Evolutionary conservation across 768 basidiomycete genomes (phyloP), one percentile per base, ranked within the genome.

Genomic region (Phlebiopsis gigantea): DNA sequence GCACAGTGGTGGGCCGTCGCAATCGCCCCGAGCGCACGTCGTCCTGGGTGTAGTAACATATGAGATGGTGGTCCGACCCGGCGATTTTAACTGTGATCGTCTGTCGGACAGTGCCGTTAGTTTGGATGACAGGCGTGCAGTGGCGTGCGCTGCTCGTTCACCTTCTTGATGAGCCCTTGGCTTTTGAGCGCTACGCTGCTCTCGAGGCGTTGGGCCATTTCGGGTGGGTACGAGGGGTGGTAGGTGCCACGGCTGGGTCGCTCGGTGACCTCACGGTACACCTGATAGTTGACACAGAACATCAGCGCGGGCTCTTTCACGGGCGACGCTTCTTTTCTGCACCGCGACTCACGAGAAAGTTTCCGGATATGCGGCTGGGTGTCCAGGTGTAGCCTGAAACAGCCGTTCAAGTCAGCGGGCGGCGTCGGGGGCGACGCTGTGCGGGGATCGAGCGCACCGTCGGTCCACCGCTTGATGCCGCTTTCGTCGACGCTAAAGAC

Each of bases 401-500:
- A n/a, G n/a, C n/a, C n/a, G n/a, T n/a, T n/a, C n/a, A 45, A 29
- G 42, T 44, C n/a, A n/a, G n/a, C n/a, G 24, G 17, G 21, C 21
- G 29, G 24, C n/a, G 47, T 30, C 7, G 24, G 25, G 26, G 30
- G n/a, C 10, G 3, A 31, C 29, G 31, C n/a, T 10, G 5, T 6
- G 44, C 39, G 39, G 17, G 30, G 12, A 50, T 14, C 5, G 9
- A 17, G 8, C 48, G 24, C 15, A 39, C 85, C 79, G 64, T 83
- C 91, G 30, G 91, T 94, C 87, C 90, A 91, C 15, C 90, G 78
- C 68, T 89, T 91, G 71, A 94, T 93, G 12, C 88, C 88, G 66
- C 88, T 90, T 67, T 91, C 89, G 63, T 90, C 85, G 65, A 92
- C 90, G 66, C 88, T 88, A 72, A 92, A 94, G 49, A 94, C 85